A percentile compares a stretch with the other conserved stretches of the same genome.
Evolutionary conservation across 1,139 yeast genomes (phyloP).

Genomic region (Pichia sp.): DNA sequence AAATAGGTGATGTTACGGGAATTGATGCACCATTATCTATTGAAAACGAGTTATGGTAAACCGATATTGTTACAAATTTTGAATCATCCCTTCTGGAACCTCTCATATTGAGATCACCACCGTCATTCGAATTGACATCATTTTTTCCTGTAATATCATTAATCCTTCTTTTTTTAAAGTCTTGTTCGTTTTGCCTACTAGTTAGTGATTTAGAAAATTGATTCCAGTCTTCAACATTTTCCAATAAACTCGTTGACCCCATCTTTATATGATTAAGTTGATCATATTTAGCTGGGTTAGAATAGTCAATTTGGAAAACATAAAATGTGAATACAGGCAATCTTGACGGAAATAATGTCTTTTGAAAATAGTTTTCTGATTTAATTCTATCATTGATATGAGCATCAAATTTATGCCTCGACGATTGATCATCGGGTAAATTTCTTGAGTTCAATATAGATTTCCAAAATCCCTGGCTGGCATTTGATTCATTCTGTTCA

Average conservation of each 20-base stretch:
- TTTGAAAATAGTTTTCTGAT: neutral
- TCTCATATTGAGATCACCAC: neutral
- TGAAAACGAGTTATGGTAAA: constrained; percentile 22
- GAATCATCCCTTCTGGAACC: no score
- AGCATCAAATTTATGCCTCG: neutral
- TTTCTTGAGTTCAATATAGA: neutral
- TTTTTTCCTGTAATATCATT: neutral
- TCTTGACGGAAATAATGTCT: constrained; percentile 5
- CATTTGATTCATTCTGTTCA: neutral
- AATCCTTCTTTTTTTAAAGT: neutral
- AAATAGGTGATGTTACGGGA: constrained; percentile 18
- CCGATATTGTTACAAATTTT: constrained; percentile 16
- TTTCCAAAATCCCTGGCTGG: neutral
- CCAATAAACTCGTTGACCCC: neutral
- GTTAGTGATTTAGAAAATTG: neutral
- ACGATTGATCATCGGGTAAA: neutral
- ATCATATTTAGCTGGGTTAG: neutral
- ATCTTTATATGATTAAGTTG: neutral
- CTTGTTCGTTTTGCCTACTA: neutral
- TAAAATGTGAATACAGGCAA: constrained; percentile 9
- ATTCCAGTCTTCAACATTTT: neutral
- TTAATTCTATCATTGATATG: neutral
- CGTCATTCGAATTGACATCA: neutral
- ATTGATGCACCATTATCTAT: constrained; percentile 17
- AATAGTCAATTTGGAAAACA: constrained; percentile 11